Evolutionary conservation across 306 rosid species (phyloP).

Genomic region (Medicago truncatula): DNA sequence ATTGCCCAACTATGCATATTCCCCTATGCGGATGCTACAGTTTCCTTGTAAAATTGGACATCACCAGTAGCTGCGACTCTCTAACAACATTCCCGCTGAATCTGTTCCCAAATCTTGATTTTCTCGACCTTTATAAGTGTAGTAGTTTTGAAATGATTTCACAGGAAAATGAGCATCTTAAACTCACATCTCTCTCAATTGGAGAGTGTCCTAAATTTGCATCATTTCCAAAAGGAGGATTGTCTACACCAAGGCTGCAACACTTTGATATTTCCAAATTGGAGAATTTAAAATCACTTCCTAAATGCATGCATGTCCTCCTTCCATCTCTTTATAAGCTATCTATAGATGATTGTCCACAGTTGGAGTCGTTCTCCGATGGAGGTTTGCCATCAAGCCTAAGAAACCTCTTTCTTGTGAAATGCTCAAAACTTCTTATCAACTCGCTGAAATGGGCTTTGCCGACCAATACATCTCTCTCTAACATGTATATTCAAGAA

Average conservation of each 20-base stretch:
- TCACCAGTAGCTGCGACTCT: neutral
- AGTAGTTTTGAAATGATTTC: neutral
- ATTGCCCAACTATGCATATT: conserved; percentile 8
- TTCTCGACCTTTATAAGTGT: too few species aligned
- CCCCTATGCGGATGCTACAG: neutral
- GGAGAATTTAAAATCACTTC: conserved; percentile 23
- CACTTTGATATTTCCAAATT: rapidly evolving
- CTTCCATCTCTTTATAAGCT: conserved; percentile 7
- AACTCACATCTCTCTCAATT: neutral
- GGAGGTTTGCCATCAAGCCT: neutral
- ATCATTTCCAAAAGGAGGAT: conserved; percentile 23
- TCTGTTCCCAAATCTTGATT: conserved; percentile 30
- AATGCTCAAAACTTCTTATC: neutral
- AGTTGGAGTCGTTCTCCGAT: neutral
- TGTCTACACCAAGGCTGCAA: neutral
- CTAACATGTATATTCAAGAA: rapidly evolving
- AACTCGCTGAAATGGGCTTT: neutral
- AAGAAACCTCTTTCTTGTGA: neutral
- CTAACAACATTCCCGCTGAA: conserved; percentile 7
- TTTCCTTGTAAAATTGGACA: neutral
- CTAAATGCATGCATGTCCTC: conserved; percentile 15
- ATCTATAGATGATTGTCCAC: neutral
- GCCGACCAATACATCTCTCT: neutral
- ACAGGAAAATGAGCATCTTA: neutral
- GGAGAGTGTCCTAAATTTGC: conserved; percentile 7